A percentile compares a stretch with the other conserved stretches of the same genome.
Evolutionary conservation across 768 basidiomycete species (phyloP).

Genomic region (Cubamyces lactineus): DNA sequence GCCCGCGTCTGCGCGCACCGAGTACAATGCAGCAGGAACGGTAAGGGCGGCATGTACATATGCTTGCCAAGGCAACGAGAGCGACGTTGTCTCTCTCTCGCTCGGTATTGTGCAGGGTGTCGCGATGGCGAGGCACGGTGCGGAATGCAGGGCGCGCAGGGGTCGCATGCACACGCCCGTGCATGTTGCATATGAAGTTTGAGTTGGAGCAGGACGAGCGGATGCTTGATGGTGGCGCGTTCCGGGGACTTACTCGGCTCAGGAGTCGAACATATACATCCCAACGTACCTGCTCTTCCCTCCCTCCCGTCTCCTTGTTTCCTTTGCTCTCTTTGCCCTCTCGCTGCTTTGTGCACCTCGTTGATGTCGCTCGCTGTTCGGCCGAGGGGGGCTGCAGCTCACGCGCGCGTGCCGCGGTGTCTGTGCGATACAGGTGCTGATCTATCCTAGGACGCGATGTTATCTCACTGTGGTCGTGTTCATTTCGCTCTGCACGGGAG

Average conservation of each 20-base stretch:
- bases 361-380: not conserved
- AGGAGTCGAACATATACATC: conserved; percentile 17
- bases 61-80: not conserved
- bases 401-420: no score
- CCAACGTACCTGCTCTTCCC: not conserved
- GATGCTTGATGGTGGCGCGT: conserved; percentile 22
- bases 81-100: conserved; percentile 1
- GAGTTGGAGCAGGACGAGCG: conserved; percentile 7
- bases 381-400: not conserved
- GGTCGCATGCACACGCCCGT: not conserved
- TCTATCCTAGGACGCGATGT: no score
- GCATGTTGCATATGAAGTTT: conserved; percentile 8
- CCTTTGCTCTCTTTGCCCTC: not conserved
- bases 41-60: not conserved
- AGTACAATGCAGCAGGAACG: not conserved
- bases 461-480: no score
- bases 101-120: no score
- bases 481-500: no score
- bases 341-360: not conserved
- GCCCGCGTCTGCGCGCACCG: not conserved
- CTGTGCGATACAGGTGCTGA: no score
- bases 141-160: conserved; percentile 6
- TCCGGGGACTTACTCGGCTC: conserved; percentile 23
- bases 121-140: not conserved
- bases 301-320: not conserved